Evolutionary conservation across 2,329 filamentous ascomycete species (phyloP), one percentile per base, ranked within the genome.

Genomic region (Aspergillus pseudoglaucus): DNA sequence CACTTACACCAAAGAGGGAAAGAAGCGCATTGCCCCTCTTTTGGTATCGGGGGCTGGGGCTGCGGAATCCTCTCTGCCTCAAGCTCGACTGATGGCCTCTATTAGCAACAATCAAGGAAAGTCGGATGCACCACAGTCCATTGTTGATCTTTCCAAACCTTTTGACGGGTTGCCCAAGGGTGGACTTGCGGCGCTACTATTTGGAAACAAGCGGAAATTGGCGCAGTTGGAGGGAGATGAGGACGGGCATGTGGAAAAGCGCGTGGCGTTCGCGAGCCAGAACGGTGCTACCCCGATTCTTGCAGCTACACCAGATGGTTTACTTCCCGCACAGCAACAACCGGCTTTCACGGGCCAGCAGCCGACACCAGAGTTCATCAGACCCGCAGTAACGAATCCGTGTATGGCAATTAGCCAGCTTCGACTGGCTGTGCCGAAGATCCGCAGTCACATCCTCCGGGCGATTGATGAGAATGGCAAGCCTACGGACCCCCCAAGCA

Each of bases 1-100:
- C 3, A 96, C 91, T 0, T 85, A 96, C 51, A 95, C 89, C 0
- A 97, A 96, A 65, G 91, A 98, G 56, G 93, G 93, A 25, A 97
- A 93, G 72, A 98, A 98, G 72, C 82, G 93, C 47, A 91, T 98
- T 47, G 88, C 90, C 3, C 93, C 93, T 1, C 76, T 98, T 54
- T 77, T 98, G 10, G 88, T 98, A 6, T 95, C 91, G 0, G 90
- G 89, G 0, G 91, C 90, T 7, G 89, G 88, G 2, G 87, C 85
- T 1, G 88, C 88, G 9, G 84, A 90, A 61, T 94, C 90, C 0
- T 95, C 90, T 14, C 73, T 96, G 10, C 91, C 91, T 1, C 88
- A 95, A 61, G 87, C 90, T 18, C 88, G 94, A 60, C 75, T 97
- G 5, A 85, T 96, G 53, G 88, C 89, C 32, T 82, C 88, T 10